These are phyloP conservation scores for Backusella sp. DNA, from an alignment of 192 early-diverging fungal species.

Conservation along the genomic window DNA sequence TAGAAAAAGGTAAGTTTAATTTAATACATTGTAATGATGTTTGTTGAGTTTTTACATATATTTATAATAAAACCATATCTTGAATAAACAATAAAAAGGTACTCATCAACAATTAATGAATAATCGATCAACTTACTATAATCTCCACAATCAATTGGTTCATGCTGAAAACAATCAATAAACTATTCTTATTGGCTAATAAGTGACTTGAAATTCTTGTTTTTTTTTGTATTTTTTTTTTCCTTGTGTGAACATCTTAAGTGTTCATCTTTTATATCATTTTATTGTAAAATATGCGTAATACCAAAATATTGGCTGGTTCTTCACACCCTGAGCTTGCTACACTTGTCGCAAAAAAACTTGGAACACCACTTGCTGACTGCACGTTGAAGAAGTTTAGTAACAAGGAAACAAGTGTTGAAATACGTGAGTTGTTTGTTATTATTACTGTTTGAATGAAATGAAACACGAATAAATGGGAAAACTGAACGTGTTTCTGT, in stretches of 20 bases:
- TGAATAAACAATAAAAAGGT: slow-evolving; percentile 16
- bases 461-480: background rate
- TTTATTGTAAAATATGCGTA: slow-evolving; percentile 51
- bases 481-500: background rate
- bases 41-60: background rate
- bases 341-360: slow-evolving; percentile 69
- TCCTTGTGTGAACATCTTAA: background rate
- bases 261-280: background rate
- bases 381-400: slow-evolving; percentile 81
- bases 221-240: background rate
- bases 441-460: too few relatives aligned
- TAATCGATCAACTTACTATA: slow-evolving; percentile 28
- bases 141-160: slow-evolving; percentile 30
- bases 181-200: background rate
- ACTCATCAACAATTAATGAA: slow-evolving; percentile 34
- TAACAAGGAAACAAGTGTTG: slow-evolving; percentile 92
- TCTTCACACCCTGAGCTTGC: slow-evolving; percentile 93
- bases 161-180: slow-evolving; percentile 21
- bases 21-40: background rate
- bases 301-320: slow-evolving; percentile 91
- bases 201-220: background rate
- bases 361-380: slow-evolving; percentile 76
- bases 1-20: slow-evolving; percentile 36
- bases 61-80: background rate
- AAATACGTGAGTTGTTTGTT: slow-evolving; percentile 54